Evolutionary conservation across 108 stramenopile species (phyloP).

Genomic region (Nitzschia sp.): DNA sequence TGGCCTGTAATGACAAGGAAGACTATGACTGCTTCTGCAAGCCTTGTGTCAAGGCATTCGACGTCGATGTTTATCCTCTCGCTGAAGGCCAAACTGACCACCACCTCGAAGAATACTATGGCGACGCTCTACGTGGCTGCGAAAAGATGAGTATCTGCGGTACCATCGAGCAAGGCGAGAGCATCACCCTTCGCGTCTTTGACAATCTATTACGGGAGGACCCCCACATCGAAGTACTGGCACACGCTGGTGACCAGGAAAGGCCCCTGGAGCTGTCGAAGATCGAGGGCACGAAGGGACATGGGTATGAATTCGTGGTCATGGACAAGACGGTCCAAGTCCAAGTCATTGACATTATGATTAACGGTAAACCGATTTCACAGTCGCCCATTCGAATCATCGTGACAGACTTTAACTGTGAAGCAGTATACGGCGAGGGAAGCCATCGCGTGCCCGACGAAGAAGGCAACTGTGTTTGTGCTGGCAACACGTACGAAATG

Average conservation of each 20-base stretch:
- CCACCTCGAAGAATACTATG: constrained; percentile 3
- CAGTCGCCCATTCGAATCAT: constrained; percentile 30
- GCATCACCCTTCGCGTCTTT: constrained; percentile 4
- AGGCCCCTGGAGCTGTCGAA: neutral
- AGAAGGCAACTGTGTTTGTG: constrained; percentile 20
- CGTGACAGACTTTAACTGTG: constrained; percentile 6
- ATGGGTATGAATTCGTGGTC: constrained; percentile 24
- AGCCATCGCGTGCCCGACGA: constrained; percentile 2
- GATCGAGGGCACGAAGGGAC: neutral
- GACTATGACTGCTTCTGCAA: no score
- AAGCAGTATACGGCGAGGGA: neutral
- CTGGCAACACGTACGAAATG: constrained; percentile 7
- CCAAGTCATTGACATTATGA: constrained; percentile 27
- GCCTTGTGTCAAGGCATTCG: no score
- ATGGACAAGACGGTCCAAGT: neutral
- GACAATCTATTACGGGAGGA: constrained; percentile 21
- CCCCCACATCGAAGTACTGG: neutral
- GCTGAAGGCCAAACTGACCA: no score
- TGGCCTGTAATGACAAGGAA: no score
- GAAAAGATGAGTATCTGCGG: constrained; percentile 35
- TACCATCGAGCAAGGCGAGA: constrained; percentile 4
- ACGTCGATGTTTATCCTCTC: no score
- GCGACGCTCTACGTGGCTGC: no score
- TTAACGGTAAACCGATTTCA: constrained; percentile 28
- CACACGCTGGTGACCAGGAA: neutral